Evolutionary conservation across 2,329 filamentous ascomycete species (phyloP).

Genomic region (Xylariaceae sp.): DNA sequence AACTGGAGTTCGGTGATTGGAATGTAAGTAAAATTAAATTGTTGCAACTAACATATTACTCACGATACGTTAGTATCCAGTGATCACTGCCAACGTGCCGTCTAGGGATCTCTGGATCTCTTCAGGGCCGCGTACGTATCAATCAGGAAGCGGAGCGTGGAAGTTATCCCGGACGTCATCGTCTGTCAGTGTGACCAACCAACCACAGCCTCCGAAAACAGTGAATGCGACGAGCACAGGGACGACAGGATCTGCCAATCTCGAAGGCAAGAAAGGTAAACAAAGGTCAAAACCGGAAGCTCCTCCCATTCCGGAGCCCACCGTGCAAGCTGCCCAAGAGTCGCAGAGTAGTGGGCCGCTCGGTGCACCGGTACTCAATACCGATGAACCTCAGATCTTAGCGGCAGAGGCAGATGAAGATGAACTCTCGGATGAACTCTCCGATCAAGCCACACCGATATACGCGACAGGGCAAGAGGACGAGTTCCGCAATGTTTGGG

Average conservation of each 20-base stretch:
- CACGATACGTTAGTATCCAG: conserved; percentile 65
- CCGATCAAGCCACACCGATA: conserved; percentile 20
- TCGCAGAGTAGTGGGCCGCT: conserved; percentile 32
- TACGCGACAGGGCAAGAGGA: conserved; percentile 28
- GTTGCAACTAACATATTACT: conserved; percentile 20
- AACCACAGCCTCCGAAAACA: conserved; percentile 17
- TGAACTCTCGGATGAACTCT: conserved; percentile 24
- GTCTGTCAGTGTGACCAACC: conserved; percentile 31
- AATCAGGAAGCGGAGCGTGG: conserved; percentile 34
- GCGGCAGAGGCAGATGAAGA: conserved; percentile 35
- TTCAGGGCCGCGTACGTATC: conserved; percentile 34
- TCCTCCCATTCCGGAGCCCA: conserved; percentile 24
- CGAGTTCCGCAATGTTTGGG: conserved; percentile 32
- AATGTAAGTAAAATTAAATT: conserved; percentile 60
- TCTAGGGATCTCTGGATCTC: conserved; percentile 61
- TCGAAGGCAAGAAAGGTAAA: conserved; percentile 33
- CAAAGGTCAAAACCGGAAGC: conserved; percentile 19
- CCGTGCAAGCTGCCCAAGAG: conserved; percentile 28
- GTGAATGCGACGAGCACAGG: conserved; percentile 16
- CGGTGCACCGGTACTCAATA: conserved; percentile 32
- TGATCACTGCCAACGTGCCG: conserved; percentile 76
- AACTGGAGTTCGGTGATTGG: conserved; percentile 83
- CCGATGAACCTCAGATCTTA: conserved; percentile 33
- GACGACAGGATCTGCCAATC: conserved; percentile 25
- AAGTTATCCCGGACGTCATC: conserved; percentile 26